Percentiles rank a stretch among this genome's conserved stretches.
Evolutionary conservation across 1,284 basidiomycete species (phyloP).

Genomic region (Afroboletus lepidellus): DNA sequence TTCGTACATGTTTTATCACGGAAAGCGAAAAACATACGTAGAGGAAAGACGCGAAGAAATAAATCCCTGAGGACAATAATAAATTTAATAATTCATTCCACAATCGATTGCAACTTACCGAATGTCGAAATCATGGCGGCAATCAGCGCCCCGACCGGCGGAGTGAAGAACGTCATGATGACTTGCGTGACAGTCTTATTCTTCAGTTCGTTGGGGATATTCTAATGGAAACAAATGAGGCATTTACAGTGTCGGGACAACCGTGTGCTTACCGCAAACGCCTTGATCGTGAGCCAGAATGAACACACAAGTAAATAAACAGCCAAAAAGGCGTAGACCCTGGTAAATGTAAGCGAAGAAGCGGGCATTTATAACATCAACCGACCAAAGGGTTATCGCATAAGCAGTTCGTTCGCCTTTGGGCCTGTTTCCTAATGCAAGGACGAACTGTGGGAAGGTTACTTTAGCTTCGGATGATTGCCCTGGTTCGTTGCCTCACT

Average conservation of each 20-base stretch:
- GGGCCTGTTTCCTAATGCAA: conserved; percentile 94
- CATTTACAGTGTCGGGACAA: not conserved
- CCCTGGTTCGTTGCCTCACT: conserved; percentile 16
- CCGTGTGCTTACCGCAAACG: conserved; percentile 60
- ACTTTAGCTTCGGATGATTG: not conserved
- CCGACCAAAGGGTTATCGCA: conserved; percentile 73
- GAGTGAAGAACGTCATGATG: conserved; percentile 61
- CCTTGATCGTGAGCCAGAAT: conserved; percentile 75
- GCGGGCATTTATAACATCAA: conserved; percentile 12
- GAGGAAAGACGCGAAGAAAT: conserved; percentile 82
- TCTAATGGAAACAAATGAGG: conserved; percentile 37
- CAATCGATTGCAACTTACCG: conserved; percentile 41
- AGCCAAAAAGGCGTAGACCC: conserved; percentile 78
- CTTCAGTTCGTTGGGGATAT: conserved; percentile 53
- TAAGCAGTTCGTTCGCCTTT: conserved; percentile 91
- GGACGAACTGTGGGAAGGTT: conserved; percentile 64
- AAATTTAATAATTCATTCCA: not conserved
- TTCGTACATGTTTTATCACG: conserved; percentile 1
- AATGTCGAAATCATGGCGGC: conserved; percentile 89
- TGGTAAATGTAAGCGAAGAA: conserved; percentile 32
- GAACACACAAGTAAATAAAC: conserved; percentile 85
- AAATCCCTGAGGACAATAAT: conserved; percentile 55
- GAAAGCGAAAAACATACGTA: conserved; percentile 59
- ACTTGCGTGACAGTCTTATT: conserved; percentile 46
- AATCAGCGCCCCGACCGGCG: conserved; percentile 80